phyloP scores from a whole-genome alignment of 768 basidiomycete genomes.

The Suillus decipiens region DNA sequence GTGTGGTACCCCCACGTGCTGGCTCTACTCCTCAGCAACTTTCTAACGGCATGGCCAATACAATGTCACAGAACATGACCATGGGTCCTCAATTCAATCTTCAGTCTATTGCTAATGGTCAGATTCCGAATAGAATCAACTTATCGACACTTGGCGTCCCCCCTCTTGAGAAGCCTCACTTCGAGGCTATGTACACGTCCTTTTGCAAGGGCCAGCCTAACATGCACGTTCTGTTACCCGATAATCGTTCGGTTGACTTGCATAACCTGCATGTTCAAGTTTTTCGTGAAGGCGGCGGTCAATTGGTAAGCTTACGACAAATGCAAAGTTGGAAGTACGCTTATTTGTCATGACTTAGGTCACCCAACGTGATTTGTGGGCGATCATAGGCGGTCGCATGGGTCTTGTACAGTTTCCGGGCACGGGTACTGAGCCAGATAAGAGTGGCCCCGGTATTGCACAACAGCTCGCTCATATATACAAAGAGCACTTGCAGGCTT shows the following conservation, averaged over 20 bases:
- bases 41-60: conserved; percentile 28
- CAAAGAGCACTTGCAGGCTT: conserved; percentile 53
- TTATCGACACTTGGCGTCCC: conserved; percentile 20
- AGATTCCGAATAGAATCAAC: conserved; percentile 21
- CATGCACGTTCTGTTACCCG: conserved; percentile 45
- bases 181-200: conserved; percentile 51
- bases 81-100: conserved; percentile 28
- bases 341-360: conserved; percentile 42
- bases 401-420: conserved; percentile 67
- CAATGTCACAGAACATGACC: conserved; percentile 37
- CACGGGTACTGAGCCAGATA: conserved; percentile 58
- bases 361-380: conserved; percentile 57
- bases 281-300: conserved; percentile 55
- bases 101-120: conserved; percentile 18
- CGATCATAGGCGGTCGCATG: conserved; percentile 66
- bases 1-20: conserved; percentile 39
- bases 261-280: conserved; percentile 59
- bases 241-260: conserved; percentile 60
- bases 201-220: conserved; percentile 49
- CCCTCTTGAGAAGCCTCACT: conserved; percentile 52
- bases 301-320: conserved; percentile 40
- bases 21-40: conserved; percentile 41
- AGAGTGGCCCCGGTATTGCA: conserved; percentile 62
- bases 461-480: conserved; percentile 62
- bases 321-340: conserved; percentile 6